Percentiles rank a stretch among this genome's conserved stretches.
Evolutionary conservation across 1,284 basidiomycete species (phyloP).

Genomic region (Trichosporon sp.): DNA sequence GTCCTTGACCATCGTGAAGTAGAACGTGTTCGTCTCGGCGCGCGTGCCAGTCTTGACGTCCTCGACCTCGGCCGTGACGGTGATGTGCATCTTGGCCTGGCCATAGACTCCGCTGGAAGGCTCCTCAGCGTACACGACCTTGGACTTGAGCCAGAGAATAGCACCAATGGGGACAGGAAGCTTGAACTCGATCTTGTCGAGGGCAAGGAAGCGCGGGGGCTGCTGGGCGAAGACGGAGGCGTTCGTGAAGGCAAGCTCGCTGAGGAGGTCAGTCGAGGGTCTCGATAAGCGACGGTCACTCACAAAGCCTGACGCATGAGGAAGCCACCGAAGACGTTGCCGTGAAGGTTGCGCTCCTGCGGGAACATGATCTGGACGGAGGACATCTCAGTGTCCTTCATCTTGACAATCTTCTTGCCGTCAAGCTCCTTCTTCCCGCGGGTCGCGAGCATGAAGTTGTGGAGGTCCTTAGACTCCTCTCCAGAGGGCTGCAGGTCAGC

Average conservation of each 20-base stretch:
- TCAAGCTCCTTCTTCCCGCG: slow-evolving; percentile 23
- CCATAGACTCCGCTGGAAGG: slow-evolving; percentile 29
- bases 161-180: slow-evolving; percentile 77
- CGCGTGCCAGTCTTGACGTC: slow-evolving; percentile 61
- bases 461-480: slow-evolving; percentile 61
- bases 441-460: slow-evolving; percentile 61
- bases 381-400: slow-evolving; percentile 40
- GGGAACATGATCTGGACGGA: slow-evolving; percentile 64
- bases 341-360: slow-evolving; percentile 75
- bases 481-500: slow-evolving; percentile 53
- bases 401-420: slow-evolving; percentile 38
- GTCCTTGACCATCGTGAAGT: slow-evolving; percentile 45
- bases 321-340: slow-evolving; percentile 70
- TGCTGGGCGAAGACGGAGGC: slow-evolving; percentile 64
- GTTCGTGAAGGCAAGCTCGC: slow-evolving; percentile 67
- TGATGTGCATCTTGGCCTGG: slow-evolving; percentile 56
- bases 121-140: slow-evolving; percentile 51
- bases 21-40: slow-evolving; percentile 51
- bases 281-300: not conserved
- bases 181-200: slow-evolving; percentile 71
- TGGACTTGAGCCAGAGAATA: slow-evolving; percentile 64
- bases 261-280: slow-evolving; percentile 7
- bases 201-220: slow-evolving; percentile 64
- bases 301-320: slow-evolving; percentile 57
- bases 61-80: slow-evolving; percentile 68